Conservation (phyloP, 1,284 basidiomycete genomes). For the Ustilago curta region DNA sequence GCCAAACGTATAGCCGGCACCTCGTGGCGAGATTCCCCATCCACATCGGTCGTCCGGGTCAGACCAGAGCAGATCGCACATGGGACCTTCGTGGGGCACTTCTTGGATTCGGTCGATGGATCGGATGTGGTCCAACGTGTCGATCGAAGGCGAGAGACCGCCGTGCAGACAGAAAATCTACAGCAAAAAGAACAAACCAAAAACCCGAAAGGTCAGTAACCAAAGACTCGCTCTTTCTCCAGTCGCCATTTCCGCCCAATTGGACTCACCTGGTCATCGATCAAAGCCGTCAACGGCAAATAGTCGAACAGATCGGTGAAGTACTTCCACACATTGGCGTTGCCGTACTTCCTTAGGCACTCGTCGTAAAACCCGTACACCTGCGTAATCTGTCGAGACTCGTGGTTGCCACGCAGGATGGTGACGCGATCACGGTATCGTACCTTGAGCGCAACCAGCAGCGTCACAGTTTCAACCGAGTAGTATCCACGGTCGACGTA, state of each 20-base stretch:
- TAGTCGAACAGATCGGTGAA: constrained; percentile 99
- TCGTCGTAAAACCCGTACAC: constrained; percentile 99
- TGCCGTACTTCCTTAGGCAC: constrained; percentile 98
- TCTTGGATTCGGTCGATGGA: constrained; percentile 98
- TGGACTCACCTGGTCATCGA: constrained; percentile 92
- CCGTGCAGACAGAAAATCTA: constrained; percentile 99
- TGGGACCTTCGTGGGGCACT: constrained; percentile 98
- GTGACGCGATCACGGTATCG: constrained; percentile 98
- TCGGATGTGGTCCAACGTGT: constrained; percentile 98
- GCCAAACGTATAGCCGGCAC: constrained; percentile 98
- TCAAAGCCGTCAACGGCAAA: constrained; percentile 93
- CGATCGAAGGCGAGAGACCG: constrained; percentile 97
- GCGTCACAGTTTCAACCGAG: constrained; percentile 97
- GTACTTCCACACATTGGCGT: constrained; percentile 99
- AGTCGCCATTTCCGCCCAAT: background rate
- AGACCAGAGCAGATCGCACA: constrained; percentile 99
- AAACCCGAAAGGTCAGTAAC: background rate
- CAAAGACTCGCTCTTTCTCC: background rate
- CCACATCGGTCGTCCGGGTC: constrained; percentile 99
- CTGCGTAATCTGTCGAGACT: constrained; percentile 98
- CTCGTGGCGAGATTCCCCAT: constrained; percentile 98
- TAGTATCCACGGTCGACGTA: constrained; percentile 99
- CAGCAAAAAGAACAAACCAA: background rate
- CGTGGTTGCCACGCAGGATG: constrained; percentile 97
- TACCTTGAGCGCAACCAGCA: constrained; percentile 97